Conservation (phyloP, 2,329 filamentous ascomycete genomes). For the Hypoxylon sp. region DNA sequence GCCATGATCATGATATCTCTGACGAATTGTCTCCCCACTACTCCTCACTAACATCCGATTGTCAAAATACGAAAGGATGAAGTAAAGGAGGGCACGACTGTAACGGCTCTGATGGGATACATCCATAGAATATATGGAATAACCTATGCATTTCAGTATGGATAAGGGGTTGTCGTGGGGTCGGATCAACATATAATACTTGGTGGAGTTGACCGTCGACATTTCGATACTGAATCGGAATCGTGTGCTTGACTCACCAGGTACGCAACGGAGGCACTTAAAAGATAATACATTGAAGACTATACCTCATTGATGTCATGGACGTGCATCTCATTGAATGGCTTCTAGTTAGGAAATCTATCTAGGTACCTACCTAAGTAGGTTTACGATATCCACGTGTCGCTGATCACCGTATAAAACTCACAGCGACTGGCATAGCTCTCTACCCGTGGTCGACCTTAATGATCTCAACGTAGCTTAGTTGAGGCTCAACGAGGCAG, state of each 20-base stretch:
- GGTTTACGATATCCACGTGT: neutral
- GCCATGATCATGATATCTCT: neutral
- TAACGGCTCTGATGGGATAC: no score
- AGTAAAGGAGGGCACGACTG: neutral
- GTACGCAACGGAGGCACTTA: neutral
- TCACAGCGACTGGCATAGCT: neutral
- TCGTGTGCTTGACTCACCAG: neutral
- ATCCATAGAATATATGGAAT: no score
- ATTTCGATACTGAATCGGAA: neutral
- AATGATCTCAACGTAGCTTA: neutral
- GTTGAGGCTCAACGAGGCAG: slow-evolving; percentile 9
- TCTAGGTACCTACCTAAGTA: no score
- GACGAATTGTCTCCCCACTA: neutral
- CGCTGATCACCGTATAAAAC: neutral
- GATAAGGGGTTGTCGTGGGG: no score
- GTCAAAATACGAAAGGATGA: neutral
- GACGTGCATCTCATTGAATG: neutral
- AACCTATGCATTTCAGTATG: no score
- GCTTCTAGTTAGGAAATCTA: neutral
- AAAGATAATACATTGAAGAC: neutral
- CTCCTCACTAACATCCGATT: neutral
- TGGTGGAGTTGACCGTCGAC: neutral
- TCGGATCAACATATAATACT: neutral
- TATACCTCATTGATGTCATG: neutral
- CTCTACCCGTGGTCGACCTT: neutral